Evolutionary conservation across 2,329 filamentous ascomycete species (phyloP).

Genomic region (Microdochium bolleyi): DNA sequence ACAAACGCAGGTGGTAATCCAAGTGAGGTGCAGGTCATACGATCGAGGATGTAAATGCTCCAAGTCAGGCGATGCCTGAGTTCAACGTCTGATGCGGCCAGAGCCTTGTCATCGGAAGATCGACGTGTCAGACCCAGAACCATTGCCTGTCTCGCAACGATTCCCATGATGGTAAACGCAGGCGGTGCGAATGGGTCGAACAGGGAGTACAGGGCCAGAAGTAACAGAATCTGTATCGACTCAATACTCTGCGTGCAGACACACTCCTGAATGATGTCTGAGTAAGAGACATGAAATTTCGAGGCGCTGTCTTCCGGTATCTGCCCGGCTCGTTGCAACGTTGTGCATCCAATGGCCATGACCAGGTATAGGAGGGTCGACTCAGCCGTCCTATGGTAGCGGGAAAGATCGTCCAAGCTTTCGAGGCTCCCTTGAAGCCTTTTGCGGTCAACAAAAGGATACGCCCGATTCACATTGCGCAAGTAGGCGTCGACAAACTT

Average conservation of each 20-base stretch:
- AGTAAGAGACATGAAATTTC: conserved; percentile 27
- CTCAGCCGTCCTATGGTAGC: conserved; percentile 13
- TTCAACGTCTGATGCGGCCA: conserved; percentile 11
- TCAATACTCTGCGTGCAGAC: conserved; percentile 24
- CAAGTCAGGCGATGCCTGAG: conserved; percentile 31
- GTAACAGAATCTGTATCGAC: conserved; percentile 30
- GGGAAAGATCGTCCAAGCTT: conserved; percentile 12
- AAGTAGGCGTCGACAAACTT: conserved; percentile 35
- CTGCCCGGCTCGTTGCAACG: conserved; percentile 31
- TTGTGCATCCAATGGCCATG: conserved; percentile 37
- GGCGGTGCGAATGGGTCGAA: conserved; percentile 31
- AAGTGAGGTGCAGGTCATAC: conserved; percentile 33
- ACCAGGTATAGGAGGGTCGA: conserved; percentile 31
- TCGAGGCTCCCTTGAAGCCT: conserved; percentile 26
- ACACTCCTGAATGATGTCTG: conserved; percentile 31
- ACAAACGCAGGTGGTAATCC: conserved; percentile 28
- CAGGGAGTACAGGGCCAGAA: conserved; percentile 33
- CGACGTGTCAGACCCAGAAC: conserved; percentile 26
- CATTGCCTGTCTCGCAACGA: conserved; percentile 29
- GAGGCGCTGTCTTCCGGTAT: conserved; percentile 21
- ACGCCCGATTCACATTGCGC: conserved; percentile 33
- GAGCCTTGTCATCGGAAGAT: conserved; percentile 14
- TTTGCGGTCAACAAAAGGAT: conserved; percentile 32
- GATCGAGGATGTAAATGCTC: conserved; percentile 35
- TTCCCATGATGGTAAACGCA: conserved; percentile 24